A percentile compares a stretch with the other conserved stretches of the same genome.
Conservation (phyloP, 768 basidiomycete species). For the Tricholoma flavovirens region DNA sequence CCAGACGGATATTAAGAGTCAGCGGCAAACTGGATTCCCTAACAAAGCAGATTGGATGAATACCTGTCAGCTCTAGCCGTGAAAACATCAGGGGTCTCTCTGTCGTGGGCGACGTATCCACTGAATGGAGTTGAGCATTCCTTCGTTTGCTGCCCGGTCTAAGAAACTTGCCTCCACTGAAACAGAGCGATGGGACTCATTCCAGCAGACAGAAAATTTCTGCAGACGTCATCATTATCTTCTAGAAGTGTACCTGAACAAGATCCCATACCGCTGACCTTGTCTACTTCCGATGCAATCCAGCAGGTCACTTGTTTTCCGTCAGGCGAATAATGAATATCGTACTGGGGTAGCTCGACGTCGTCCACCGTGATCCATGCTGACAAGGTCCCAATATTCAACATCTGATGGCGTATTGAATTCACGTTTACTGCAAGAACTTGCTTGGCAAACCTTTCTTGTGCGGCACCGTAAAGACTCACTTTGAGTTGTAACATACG, state of each 20-base stretch:
- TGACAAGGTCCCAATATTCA: neutral
- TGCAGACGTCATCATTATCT: neutral
- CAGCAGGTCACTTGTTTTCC: constrained; percentile 20
- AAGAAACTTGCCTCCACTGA: neutral
- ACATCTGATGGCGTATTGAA: too few relatives aligned
- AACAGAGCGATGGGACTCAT: neutral
- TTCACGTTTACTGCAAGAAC: too few relatives aligned
- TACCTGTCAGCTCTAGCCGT: constrained; percentile 15
- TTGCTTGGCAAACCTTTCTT: too few relatives aligned
- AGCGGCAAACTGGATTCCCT: neutral
- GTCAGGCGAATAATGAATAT: constrained; percentile 11
- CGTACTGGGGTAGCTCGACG: constrained; percentile 12
- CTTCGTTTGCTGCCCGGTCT: neutral
- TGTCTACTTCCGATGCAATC: constrained; percentile 23
- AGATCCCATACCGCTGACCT: constrained; percentile 9
- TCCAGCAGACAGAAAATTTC: neutral
- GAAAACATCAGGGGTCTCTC: constrained; percentile 15
- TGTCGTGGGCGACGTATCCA: constrained; percentile 4
- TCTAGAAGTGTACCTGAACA: neutral
- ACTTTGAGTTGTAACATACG: neutral
- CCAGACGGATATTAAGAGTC: too few relatives aligned
- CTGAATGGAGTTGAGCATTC: neutral
- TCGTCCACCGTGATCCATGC: constrained; percentile 1
- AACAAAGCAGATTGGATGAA: neutral
- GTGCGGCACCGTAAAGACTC: too few relatives aligned